These are phyloP conservation scores for Pelargonium citronellum DNA, from an alignment of 441 rosid species.

Conservation along the genomic window DNA sequence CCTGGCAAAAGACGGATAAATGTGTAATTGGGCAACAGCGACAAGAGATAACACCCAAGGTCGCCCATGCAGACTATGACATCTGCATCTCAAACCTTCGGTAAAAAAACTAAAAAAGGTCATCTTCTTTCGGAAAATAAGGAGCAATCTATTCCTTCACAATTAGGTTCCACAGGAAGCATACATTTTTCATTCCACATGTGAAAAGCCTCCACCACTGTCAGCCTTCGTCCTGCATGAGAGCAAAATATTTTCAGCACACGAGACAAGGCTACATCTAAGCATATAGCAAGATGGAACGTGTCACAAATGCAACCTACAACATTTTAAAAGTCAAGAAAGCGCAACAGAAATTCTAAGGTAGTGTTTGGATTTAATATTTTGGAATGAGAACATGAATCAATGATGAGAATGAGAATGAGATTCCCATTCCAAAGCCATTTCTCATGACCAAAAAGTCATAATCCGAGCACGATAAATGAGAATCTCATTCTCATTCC, in stretches of 20 bases:
- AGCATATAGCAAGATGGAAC: background rate
- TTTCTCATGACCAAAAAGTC: too few species aligned
- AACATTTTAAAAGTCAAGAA: background rate
- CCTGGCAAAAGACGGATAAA: too few species aligned
- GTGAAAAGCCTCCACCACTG: constrained; percentile 58
- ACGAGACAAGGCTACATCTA: background rate
- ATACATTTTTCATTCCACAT: constrained; percentile 46
- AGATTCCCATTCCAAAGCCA: too few species aligned
- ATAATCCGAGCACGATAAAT: too few species aligned
- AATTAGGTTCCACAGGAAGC: background rate
- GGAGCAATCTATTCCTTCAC: background rate
- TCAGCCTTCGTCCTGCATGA: constrained; percentile 56
- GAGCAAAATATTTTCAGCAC: constrained; percentile 3
- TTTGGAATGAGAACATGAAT: too few species aligned
- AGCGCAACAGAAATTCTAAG: background rate
- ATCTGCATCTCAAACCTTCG: background rate
- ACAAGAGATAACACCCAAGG: background rate
- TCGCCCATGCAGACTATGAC: too few species aligned
- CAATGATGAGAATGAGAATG: too few species aligned
- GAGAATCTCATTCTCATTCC: too few species aligned
- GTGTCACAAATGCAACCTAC: background rate
- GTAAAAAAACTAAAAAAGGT: background rate
- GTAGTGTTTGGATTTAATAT: too few species aligned
- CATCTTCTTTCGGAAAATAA: background rate
- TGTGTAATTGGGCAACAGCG: too few species aligned